Percentiles rank a stretch among this genome's conserved stretches.
Conservation (phyloP, 2,329 filamentous ascomycete genomes). For the Trematosphaeria pertusa region DNA sequence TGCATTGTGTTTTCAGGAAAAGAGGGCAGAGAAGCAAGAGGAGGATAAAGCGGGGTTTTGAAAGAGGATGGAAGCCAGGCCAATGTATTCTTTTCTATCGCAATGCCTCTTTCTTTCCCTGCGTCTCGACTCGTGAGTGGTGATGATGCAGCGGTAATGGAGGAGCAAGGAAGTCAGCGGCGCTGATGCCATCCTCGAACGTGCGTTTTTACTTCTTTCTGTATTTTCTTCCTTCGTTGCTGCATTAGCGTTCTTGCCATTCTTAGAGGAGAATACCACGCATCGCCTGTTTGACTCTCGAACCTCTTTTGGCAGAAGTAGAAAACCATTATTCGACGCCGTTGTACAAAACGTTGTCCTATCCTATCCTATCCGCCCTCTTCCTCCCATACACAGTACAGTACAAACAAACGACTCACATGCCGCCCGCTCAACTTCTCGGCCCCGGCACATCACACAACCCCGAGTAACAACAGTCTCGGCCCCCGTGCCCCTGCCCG, state of each 20-base stretch:
- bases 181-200: slow-evolving; percentile 20
- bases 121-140: slow-evolving; percentile 1
- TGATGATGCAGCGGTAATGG: slow-evolving; percentile 27
- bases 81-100: slow-evolving; percentile 23
- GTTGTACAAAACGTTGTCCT: too few relatives aligned
- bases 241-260: slow-evolving; percentile 28
- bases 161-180: slow-evolving; percentile 18
- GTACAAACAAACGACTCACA: too few relatives aligned
- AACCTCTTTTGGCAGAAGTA: too few relatives aligned
- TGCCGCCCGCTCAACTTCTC: too few relatives aligned
- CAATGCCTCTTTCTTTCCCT: slow-evolving; percentile 30
- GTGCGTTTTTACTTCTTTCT: slow-evolving; percentile 19
- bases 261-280: slow-evolving; percentile 12
- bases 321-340: too few relatives aligned
- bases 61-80: slow-evolving; percentile 11
- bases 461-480: too few relatives aligned
- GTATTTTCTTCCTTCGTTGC: slow-evolving; percentile 17
- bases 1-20: not conserved
- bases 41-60: too few relatives aligned
- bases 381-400: too few relatives aligned
- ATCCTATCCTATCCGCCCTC: too few relatives aligned
- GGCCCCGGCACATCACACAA: too few relatives aligned
- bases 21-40: slow-evolving; percentile 16
- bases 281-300: too few relatives aligned
- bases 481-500: too few relatives aligned